Percentiles rank a stretch among this genome's conserved stretches.
phyloP scores from a whole-genome alignment of 2,329 filamentous ascomycete species.

The Phoma herbarum region DNA sequence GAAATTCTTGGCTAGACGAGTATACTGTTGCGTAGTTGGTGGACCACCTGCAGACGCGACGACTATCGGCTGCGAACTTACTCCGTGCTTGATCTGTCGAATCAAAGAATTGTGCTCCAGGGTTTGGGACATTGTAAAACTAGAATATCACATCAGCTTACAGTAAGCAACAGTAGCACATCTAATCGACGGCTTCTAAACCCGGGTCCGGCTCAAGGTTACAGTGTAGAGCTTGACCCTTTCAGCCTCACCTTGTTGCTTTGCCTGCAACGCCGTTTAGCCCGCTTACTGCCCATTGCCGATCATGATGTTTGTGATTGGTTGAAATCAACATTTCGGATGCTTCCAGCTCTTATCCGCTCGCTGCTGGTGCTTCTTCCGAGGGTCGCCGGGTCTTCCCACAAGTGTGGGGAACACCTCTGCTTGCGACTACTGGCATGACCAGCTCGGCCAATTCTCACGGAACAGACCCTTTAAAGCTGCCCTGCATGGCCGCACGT shows the following conservation, averaged over 20 bases:
- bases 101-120: neutral
- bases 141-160: neutral
- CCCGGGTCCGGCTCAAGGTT: neutral
- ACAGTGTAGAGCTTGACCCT: neutral
- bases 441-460: constrained; percentile 6
- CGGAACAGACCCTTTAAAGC: constrained; percentile 19
- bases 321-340: constrained; percentile 1
- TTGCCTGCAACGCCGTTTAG: constrained; percentile 1
- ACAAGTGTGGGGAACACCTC: neutral
- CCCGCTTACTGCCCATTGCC: constrained; percentile 7
- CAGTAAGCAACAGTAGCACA: neutral
- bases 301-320: constrained; percentile 4
- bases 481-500: constrained; percentile 17
- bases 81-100: neutral
- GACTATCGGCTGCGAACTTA: constrained; percentile 13
- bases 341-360: neutral
- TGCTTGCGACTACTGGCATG: constrained; percentile 8
- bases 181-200: too few relatives aligned
- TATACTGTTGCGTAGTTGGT: constrained; percentile 8
- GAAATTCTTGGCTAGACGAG: constrained; percentile 9
- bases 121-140: neutral
- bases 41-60: constrained; percentile 2
- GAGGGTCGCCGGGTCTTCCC: neutral
- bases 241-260: constrained; percentile 4
- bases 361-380: constrained; percentile 10